A percentile compares a stretch with the other conserved stretches of the same genome.
These are phyloP conservation scores for Lipomyces yamanashiensis DNA, from an alignment of 805 yeast genomes.

Conservation along the genomic window DNA sequence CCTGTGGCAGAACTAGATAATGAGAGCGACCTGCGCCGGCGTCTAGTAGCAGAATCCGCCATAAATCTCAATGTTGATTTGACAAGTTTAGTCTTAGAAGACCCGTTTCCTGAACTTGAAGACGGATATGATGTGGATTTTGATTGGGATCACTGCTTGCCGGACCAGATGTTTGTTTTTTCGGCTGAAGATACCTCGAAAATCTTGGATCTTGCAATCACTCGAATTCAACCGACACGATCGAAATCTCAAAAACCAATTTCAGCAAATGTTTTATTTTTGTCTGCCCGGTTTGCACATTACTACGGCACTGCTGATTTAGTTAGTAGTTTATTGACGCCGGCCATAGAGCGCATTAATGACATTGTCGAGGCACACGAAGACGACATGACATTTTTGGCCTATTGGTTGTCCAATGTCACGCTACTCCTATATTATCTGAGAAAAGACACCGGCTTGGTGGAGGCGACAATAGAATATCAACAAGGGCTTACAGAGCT, in stretches of 20 bases:
- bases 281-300: constrained; percentile 49
- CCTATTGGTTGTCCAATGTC: constrained; percentile 87
- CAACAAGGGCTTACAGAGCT: constrained; percentile 43
- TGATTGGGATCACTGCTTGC: constrained; percentile 50
- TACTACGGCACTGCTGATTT: constrained; percentile 45
- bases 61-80: constrained; percentile 44
- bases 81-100: constrained; percentile 36
- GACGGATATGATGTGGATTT: constrained; percentile 42
- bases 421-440: constrained; percentile 80
- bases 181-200: constrained; percentile 46
- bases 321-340: constrained; percentile 42
- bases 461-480: constrained; percentile 40
- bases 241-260: constrained; percentile 47
- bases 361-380: constrained; percentile 43
- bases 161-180: constrained; percentile 50
- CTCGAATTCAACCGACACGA: constrained; percentile 47
- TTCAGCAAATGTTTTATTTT: constrained; percentile 51
- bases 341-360: constrained; percentile 43
- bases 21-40: constrained; percentile 35
- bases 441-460: constrained; percentile 60
- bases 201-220: constrained; percentile 47
- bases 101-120: constrained; percentile 31
- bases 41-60: constrained; percentile 42
- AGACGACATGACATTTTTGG: constrained; percentile 50
- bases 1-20: not conserved